Evolutionary conservation across 148 eudicot genomes (phyloP).

Genomic region (Linanthus parryae): DNA sequence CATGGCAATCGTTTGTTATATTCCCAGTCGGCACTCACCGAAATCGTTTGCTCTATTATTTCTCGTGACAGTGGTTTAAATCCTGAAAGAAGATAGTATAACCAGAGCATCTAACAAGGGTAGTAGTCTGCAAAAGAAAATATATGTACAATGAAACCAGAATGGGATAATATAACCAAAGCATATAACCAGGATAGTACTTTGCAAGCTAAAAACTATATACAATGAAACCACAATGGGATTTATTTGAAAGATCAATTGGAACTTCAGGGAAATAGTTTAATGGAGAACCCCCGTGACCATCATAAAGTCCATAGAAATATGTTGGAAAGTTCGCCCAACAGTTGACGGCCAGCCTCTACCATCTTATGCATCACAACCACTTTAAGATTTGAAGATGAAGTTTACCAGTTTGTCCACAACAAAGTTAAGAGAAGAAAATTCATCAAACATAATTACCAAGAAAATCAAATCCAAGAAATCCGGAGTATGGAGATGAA

Average conservation of each 20-base stretch:
- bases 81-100: constrained; percentile 24
- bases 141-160: too few relatives aligned
- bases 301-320: constrained; percentile 59
- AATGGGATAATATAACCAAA: too few relatives aligned
- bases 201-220: too few relatives aligned
- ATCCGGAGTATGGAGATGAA: too few relatives aligned
- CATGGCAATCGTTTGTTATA: constrained; percentile 24
- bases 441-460: too few relatives aligned
- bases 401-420: constrained; percentile 35
- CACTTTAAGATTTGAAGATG: constrained; percentile 44
- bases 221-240: too few relatives aligned
- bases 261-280: neutral
- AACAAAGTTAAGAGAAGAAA: constrained; percentile 36
- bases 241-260: neutral
- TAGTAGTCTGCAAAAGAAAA: too few relatives aligned
- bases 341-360: constrained; percentile 31
- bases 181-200: too few relatives aligned
- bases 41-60: constrained; percentile 14
- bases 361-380: constrained; percentile 21
- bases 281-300: constrained; percentile 61
- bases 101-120: too few relatives aligned
- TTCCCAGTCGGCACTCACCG: constrained; percentile 13
- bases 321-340: too few relatives aligned
- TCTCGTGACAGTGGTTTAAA: constrained; percentile 43
- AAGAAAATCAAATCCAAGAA: too few relatives aligned